Conservation (phyloP, 2,329 filamentous ascomycete species). For the Aphanocladium album region DNA sequence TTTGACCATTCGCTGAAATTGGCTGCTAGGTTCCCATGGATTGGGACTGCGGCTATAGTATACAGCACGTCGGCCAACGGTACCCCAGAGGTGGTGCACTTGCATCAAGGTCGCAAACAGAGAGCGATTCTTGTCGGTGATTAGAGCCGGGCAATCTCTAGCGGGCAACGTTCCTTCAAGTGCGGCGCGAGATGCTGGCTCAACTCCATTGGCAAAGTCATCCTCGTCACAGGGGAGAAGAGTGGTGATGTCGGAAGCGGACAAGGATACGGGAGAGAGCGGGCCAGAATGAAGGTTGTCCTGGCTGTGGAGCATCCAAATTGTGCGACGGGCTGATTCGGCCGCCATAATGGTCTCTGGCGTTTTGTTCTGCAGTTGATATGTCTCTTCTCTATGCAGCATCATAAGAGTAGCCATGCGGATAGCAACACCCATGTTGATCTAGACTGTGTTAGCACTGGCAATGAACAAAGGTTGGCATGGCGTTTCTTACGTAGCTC, state of each 20-base stretch:
- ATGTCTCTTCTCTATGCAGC: conserved; percentile 52
- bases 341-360: conserved; percentile 42
- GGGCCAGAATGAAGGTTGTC: conserved; percentile 53
- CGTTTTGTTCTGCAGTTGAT: conserved; percentile 37
- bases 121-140: conserved; percentile 40
- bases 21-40: conserved; percentile 44
- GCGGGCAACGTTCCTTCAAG: conserved; percentile 50
- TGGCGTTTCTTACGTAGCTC: conserved; percentile 42
- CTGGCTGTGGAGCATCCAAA: conserved; percentile 57
- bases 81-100: conserved; percentile 50
- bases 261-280: conserved; percentile 45
- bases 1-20: conserved; percentile 40
- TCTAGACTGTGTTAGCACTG: conserved; percentile 27
- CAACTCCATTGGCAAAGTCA: conserved; percentile 43
- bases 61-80: conserved; percentile 44
- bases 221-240: conserved; percentile 49
- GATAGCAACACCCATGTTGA: conserved; percentile 52
- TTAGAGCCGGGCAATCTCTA: conserved; percentile 38
- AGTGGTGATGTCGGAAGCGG: conserved; percentile 49
- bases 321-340: conserved; percentile 52
- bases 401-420: conserved; percentile 52
- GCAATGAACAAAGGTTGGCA: neutral
- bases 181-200: conserved; percentile 47
- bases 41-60: conserved; percentile 37
- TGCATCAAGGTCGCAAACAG: conserved; percentile 53